phyloP scores from a whole-genome alignment of 164 flowering plant species.

The Stephania japonica region DNA sequence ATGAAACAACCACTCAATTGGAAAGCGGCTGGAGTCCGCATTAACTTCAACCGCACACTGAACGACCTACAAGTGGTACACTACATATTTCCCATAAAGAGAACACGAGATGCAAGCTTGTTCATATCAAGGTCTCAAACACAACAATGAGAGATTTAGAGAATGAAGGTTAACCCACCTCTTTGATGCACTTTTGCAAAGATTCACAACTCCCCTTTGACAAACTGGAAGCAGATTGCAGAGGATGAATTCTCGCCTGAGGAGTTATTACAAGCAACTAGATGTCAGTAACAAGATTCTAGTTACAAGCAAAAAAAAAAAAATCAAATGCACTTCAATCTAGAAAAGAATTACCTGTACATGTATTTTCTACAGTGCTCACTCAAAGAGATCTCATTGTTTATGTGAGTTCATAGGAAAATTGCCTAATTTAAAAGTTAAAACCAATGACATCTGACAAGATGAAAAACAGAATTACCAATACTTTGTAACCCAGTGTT shows the following conservation, averaged over 20 bases:
- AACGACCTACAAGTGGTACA: conserved; percentile 66
- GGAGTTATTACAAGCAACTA: background rate
- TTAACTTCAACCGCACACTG: conserved; percentile 80
- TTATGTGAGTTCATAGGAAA: too few relatives aligned
- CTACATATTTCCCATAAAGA: conserved; percentile 31
- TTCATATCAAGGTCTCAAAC: conserved; percentile 5
- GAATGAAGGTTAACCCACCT: conserved; percentile 40
- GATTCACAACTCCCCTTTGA: conserved; percentile 57
- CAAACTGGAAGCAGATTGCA: conserved; percentile 58
- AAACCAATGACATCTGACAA: too few relatives aligned
- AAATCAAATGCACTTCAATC: background rate
- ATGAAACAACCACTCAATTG: conserved; percentile 94
- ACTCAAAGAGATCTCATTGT: too few relatives aligned
- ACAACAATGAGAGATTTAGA: conserved; percentile 4
- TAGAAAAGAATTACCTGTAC: background rate
- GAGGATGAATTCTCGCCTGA: conserved; percentile 92
- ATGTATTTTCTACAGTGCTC: too few relatives aligned
- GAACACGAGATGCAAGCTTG: conserved; percentile 12
- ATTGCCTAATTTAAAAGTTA: too few relatives aligned
- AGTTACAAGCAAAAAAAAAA: background rate
- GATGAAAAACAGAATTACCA: too few relatives aligned
- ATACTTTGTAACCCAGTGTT: too few relatives aligned
- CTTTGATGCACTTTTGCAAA: conserved; percentile 64
- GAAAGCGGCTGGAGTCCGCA: conserved; percentile 74
- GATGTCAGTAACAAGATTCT: background rate